phyloP scores from a whole-genome alignment of 2,329 filamentous ascomycete genomes.

The Chrysosporium queenslandicum region DNA sequence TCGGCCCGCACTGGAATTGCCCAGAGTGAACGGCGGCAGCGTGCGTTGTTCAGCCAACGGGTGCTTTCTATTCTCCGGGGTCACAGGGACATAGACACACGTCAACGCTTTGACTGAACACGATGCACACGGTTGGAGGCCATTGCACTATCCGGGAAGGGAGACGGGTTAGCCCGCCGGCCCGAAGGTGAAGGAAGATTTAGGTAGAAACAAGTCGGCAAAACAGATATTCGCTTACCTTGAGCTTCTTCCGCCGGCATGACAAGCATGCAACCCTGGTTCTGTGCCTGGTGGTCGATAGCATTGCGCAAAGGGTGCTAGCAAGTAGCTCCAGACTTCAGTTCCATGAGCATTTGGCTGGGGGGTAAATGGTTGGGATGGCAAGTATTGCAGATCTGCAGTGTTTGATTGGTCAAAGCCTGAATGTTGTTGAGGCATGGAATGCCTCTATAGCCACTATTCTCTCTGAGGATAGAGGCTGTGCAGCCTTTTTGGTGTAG shows the following conservation, averaged over 20 bases:
- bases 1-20: not conserved
- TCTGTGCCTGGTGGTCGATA: conserved; percentile 4
- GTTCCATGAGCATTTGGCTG: not conserved
- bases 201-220: not conserved
- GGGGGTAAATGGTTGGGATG: not conserved
- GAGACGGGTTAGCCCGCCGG: not conserved
- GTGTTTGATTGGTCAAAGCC: not conserved
- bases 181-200: not conserved
- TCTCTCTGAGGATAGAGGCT: no score
- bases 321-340: not conserved
- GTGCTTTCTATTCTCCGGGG: not conserved
- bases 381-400: not conserved
- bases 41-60: conserved; percentile 1
- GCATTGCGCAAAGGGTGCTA: not conserved
- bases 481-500: no score
- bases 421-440: no score
- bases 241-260: conserved; percentile 12
- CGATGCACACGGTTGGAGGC: conserved; percentile 8
- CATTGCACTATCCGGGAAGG: conserved; percentile 3
- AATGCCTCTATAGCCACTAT: no score
- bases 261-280: conserved; percentile 8
- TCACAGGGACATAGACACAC: not conserved
- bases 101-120: conserved; percentile 1
- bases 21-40: not conserved
- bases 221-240: not conserved